Evolutionary conservation across 2,329 filamentous ascomycete species (phyloP).

Genomic region (Xylaria sp.): DNA sequence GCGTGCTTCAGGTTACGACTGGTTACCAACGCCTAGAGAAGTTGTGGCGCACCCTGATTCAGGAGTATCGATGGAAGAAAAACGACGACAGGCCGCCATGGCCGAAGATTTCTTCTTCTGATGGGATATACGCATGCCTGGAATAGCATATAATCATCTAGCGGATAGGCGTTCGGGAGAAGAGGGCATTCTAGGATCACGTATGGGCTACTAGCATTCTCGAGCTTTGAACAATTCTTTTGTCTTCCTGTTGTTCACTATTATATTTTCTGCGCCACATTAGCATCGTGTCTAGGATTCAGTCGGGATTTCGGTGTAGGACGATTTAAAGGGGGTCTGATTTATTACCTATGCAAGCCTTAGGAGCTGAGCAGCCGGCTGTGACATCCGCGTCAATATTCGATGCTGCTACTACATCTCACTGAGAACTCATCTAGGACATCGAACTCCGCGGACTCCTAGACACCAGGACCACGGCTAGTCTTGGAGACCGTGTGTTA

Average conservation of each 20-base stretch:
- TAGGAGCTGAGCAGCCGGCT: background rate
- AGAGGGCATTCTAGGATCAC: conserved; percentile 13
- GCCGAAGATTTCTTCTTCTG: conserved; percentile 45
- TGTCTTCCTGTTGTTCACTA: background rate
- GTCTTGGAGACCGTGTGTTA: background rate
- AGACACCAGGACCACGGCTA: background rate
- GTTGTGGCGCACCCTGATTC: conserved; percentile 40
- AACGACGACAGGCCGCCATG: conserved; percentile 46
- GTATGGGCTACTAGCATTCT: conserved; percentile 18
- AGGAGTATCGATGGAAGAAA: conserved; percentile 46
- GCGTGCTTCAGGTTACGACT: conserved; percentile 45
- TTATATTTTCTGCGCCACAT: conserved; percentile 7
- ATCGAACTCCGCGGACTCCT: background rate
- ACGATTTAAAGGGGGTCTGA: background rate
- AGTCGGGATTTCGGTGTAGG: background rate
- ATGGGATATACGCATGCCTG: conserved; percentile 8
- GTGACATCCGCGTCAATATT: conserved; percentile 3
- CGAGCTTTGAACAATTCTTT: background rate
- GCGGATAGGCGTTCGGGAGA: conserved; percentile 29
- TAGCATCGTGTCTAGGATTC: conserved; percentile 5
- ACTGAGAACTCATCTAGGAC: conserved; percentile 1
- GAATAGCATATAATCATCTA: conserved; percentile 22
- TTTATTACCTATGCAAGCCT: conserved; percentile 6
- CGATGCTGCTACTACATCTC: conserved; percentile 3
- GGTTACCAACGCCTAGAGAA: conserved; percentile 44